phyloP scores from a whole-genome alignment of 2,329 filamentous ascomycete species.

The Stagonosporopsis cucurbitacearum region DNA sequence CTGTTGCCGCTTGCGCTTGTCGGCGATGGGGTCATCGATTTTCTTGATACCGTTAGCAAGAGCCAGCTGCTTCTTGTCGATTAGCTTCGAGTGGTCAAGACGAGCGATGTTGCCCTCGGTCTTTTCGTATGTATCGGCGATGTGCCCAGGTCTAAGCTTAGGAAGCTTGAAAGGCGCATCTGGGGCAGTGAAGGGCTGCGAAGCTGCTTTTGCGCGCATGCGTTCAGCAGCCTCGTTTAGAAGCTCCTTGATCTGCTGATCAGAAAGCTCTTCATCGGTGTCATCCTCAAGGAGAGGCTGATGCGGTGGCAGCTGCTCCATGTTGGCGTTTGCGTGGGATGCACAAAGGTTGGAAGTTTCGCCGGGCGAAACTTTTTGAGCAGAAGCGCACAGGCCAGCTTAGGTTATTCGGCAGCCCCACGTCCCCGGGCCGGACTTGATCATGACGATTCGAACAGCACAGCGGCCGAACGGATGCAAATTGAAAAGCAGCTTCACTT shows the following conservation, averaged over 20 bases:
- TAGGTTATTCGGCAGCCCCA: constrained; percentile 22
- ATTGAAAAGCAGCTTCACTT: constrained; percentile 32
- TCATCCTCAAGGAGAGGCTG: constrained; percentile 41
- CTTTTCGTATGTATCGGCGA: constrained; percentile 62
- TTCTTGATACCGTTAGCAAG: constrained; percentile 58
- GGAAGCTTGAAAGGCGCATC: constrained; percentile 56
- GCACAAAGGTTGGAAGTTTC: constrained; percentile 34
- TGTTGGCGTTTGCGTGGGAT: constrained; percentile 40
- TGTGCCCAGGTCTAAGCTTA: constrained; percentile 55
- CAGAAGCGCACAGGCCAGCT: constrained; percentile 25
- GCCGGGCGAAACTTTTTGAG: constrained; percentile 35
- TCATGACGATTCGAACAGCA: neutral
- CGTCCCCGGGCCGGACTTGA: constrained; percentile 5
- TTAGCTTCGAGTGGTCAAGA: constrained; percentile 59
- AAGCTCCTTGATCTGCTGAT: constrained; percentile 68
- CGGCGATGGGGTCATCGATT: constrained; percentile 60
- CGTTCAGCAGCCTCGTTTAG: constrained; percentile 68
- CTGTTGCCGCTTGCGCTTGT: constrained; percentile 57
- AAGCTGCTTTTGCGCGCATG: constrained; percentile 54
- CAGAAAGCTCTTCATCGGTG: constrained; percentile 60
- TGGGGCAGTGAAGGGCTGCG: constrained; percentile 33
- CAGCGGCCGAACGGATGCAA: neutral
- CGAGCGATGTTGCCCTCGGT: constrained; percentile 60
- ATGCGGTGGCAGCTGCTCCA: constrained; percentile 47
- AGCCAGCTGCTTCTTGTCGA: constrained; percentile 56